Evolutionary conservation across 2,329 filamentous ascomycete genomes (phyloP).

Genomic region (Davidsoniella neocaledoniae): DNA sequence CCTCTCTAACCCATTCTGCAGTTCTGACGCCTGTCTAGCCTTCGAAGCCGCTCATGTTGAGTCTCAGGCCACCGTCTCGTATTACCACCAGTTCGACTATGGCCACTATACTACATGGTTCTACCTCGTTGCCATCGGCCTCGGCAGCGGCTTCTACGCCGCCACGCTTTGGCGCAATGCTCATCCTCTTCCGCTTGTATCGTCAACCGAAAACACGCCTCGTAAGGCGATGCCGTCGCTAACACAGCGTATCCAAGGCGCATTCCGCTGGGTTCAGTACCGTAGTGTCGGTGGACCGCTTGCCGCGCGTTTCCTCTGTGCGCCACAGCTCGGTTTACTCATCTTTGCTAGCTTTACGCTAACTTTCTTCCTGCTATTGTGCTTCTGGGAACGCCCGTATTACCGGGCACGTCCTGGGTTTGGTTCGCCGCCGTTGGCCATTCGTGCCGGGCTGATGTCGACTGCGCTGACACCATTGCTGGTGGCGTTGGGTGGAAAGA

Average conservation of each 20-base stretch:
- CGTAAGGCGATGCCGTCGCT: too few relatives aligned
- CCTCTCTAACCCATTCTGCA: not conserved
- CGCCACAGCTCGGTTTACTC: not conserved
- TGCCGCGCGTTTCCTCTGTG: not conserved
- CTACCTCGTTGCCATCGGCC: too few relatives aligned
- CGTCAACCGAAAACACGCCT: too few relatives aligned
- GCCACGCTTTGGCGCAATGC: too few relatives aligned
- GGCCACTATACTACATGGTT: too few relatives aligned
- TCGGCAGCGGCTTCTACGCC: too few relatives aligned
- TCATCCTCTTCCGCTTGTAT: too few relatives aligned
- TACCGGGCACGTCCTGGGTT: not conserved
- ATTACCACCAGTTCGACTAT: too few relatives aligned
- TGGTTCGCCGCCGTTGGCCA: not conserved
- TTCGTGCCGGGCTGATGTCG: not conserved
- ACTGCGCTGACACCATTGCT: not conserved
- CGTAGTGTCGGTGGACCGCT: too few relatives aligned
- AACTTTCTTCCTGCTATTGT: not conserved
- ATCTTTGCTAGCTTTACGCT: not conserved
- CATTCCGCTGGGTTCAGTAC: too few relatives aligned
- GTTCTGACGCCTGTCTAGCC: not conserved
- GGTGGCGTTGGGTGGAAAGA: conserved; percentile 20
- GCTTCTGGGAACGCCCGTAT: not conserved
- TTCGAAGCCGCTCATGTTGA: not conserved
- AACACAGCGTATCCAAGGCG: too few relatives aligned
- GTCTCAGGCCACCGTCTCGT: not conserved